phyloP scores from a whole-genome alignment of 805 yeast genomes.

The Groenewaldozyma salmanticensis region DNA sequence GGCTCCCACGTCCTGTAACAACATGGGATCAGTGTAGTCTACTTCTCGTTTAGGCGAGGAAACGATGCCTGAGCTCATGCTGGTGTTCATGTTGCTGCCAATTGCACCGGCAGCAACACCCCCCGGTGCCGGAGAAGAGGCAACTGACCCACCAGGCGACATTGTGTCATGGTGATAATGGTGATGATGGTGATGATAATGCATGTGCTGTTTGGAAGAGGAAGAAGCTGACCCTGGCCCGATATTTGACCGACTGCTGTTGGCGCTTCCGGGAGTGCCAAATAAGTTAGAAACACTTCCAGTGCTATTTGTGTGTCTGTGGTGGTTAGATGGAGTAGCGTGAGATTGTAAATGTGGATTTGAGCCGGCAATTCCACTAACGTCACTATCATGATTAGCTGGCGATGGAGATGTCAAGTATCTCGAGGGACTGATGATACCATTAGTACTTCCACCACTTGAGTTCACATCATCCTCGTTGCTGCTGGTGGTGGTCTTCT shows the following conservation, averaged over 20 bases:
- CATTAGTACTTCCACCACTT: too few relatives aligned
- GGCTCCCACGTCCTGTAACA: constrained; percentile 69
- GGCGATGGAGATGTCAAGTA: background rate
- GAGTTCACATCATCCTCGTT: background rate
- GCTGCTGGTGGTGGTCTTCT: background rate
- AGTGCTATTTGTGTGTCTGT: background rate
- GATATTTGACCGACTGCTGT: too few relatives aligned
- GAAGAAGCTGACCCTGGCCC: background rate
- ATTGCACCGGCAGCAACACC: too few relatives aligned
- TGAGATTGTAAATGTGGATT: background rate
- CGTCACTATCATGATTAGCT: background rate
- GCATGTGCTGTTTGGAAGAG: background rate
- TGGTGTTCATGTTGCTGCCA: constrained; percentile 22
- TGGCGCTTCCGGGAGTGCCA: too few relatives aligned
- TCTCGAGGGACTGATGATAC: too few relatives aligned
- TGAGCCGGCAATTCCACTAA: too few relatives aligned
- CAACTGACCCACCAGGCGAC: too few relatives aligned
- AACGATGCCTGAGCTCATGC: constrained; percentile 1
- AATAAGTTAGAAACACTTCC: background rate
- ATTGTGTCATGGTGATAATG: background rate
- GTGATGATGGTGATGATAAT: background rate
- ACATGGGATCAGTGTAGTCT: constrained; percentile 23
- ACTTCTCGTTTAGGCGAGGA: constrained; percentile 29
- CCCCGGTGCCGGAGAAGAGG: background rate
- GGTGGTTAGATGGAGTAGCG: background rate